Base-by-base conservation (phyloP, 2,329 filamentous ascomycete species). In the Hypoxylon sp. region DNA sequence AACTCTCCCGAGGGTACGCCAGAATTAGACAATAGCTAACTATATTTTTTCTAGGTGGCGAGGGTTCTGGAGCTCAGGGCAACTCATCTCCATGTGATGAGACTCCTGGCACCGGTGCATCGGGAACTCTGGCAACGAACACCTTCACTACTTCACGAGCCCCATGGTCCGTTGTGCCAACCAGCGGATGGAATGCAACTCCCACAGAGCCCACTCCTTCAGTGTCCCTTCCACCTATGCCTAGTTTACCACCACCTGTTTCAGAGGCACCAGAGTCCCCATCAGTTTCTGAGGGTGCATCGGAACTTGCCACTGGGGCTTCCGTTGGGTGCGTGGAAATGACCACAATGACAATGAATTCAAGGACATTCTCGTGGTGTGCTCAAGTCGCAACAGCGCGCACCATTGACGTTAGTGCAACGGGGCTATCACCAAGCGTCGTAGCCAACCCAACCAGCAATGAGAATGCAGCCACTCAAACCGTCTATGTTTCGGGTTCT, bases 171-270 rank as follows among this genome's bases (percentile, higher is more conserved):
- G 71, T 72, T 41, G 52, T 74, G 45, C 76, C 76, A 25, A 74
- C 72, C 28, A 75, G 74, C 63, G 76, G 76, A 21, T 78, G 76
- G 76, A 78, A 77, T 46, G 67, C 72, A 60, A 76, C 72, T 45
- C 70, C 72, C 19, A 72, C 73, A 19, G 67, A 71, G 11, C 25
- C 55, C 23, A 50, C n/a, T 11, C 57, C 62, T 60, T 49, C 70
- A 3, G 48, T 67, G 13, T 64, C 72, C 9, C 58, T 68, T 28
- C 46, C 68, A 5, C 60, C 63, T 19, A 65, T 70, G 50, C 72
- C 73, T 23, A 74, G 65, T 52, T 52, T 72, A 13, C 68, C 72
- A 55, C 64, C 72, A 28, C 72, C 72, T 14, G 74, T 74, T 55
- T 73, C 73, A 17, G 50, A 46, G 41, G 48, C 70, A 57, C 56